Percentiles rank a stretch among this genome's conserved stretches.
Conservation (phyloP, 2,329 filamentous ascomycete species). For the Shiraia sp. region DNA sequence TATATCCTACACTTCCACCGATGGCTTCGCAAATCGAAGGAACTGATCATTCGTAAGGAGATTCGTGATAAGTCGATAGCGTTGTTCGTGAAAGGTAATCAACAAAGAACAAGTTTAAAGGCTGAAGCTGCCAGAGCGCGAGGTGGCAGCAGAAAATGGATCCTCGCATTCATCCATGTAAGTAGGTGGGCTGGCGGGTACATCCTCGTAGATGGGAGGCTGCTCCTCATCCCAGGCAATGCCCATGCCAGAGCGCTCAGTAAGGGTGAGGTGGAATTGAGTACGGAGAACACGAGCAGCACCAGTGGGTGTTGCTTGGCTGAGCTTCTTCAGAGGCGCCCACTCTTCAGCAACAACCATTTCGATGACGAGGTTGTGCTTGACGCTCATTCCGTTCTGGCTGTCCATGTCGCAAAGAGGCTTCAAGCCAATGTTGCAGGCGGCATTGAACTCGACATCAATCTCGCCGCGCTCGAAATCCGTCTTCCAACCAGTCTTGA, state of each 20-base stretch:
- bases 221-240: conserved; percentile 97
- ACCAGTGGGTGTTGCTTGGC: conserved; percentile 81
- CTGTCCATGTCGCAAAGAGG: conserved; percentile 79
- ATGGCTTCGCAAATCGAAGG: conserved; percentile 17
- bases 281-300: conserved; percentile 89
- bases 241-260: conserved; percentile 81
- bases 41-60: conserved; percentile 21
- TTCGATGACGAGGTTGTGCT: conserved; percentile 86
- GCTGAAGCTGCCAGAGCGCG: conserved; percentile 31
- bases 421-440: conserved; percentile 63
- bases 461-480: conserved; percentile 74
- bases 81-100: conserved; percentile 8
- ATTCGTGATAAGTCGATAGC: conserved; percentile 19
- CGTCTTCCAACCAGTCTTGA: conserved; percentile 90
- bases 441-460: conserved; percentile 76
- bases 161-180: conserved; percentile 44
- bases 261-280: conserved; percentile 83
- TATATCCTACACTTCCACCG: conserved; percentile 33
- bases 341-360: conserved; percentile 94
- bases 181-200: conserved; percentile 79
- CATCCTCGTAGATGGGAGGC: conserved; percentile 91
- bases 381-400: conserved; percentile 74
- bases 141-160: conserved; percentile 21
- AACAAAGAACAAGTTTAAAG: conserved; percentile 11
- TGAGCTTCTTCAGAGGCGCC: conserved; percentile 68